These are phyloP conservation scores for Penicillium canariense DNA, from an alignment of 495 filamentous ascomycete genomes.

Conservation along the genomic window DNA sequence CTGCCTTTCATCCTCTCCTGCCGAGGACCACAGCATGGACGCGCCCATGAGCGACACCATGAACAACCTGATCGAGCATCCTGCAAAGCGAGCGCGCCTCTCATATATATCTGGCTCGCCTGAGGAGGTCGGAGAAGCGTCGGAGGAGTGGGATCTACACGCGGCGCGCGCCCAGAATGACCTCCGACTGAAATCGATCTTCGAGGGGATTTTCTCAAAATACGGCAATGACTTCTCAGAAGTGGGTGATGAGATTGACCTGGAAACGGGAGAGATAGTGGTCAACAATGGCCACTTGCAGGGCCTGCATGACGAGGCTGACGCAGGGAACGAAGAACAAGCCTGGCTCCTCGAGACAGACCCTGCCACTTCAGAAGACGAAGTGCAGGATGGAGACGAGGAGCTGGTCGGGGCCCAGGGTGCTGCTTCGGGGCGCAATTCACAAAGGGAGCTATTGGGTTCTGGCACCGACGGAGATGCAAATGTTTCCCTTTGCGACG, in stretches of 20 bases:
- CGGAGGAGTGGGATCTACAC: constrained; percentile 46
- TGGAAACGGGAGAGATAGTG: constrained; percentile 71
- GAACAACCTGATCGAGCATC: constrained; percentile 50
- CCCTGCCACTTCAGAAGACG: constrained; percentile 6
- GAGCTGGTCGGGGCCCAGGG: neutral
- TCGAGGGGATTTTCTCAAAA: constrained; percentile 85
- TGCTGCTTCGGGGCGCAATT: neutral
- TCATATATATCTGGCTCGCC: constrained; percentile 40
- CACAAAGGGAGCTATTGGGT: neutral
- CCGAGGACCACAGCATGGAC: neutral
- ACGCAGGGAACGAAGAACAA: constrained; percentile 32
- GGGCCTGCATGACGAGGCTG: constrained; percentile 53
- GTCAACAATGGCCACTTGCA: constrained; percentile 84
- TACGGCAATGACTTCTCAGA: constrained; percentile 80
- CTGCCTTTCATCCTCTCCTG: neutral
- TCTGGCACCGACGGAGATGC: constrained; percentile 10
- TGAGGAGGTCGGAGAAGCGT: constrained; percentile 39
- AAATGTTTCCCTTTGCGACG: constrained; percentile 28
- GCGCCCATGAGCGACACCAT: constrained; percentile 1
- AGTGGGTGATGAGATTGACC: constrained; percentile 78
- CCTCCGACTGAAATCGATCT: constrained; percentile 68
- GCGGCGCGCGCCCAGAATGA: constrained; percentile 60
- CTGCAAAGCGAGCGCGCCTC: constrained; percentile 55
- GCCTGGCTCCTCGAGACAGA: constrained; percentile 19
- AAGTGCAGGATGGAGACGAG: neutral